These are phyloP conservation scores for Penicillium sp. DNA, from an alignment of 2,329 filamentous ascomycete species.

Conservation along the genomic window DNA sequence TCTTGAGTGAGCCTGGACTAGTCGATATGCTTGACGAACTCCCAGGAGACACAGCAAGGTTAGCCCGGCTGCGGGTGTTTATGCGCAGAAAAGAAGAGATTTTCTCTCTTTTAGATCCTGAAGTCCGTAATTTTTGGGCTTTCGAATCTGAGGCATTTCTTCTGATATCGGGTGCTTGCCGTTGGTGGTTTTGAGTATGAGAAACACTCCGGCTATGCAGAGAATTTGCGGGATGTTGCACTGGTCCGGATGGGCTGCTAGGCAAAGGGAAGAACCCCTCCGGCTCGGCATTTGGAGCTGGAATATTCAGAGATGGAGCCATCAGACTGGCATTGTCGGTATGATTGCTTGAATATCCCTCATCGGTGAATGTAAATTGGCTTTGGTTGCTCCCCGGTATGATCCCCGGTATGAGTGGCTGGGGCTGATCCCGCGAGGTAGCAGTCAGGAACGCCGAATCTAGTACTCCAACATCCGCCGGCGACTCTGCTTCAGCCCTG, in stretches of 20 bases:
- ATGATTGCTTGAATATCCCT: conserved; percentile 32
- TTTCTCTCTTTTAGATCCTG: conserved; percentile 6
- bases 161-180: conserved; percentile 13
- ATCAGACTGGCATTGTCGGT: conserved; percentile 18
- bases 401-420: conserved; percentile 2
- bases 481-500: conserved; percentile 29
- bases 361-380: conserved; percentile 25
- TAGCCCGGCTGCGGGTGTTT: conserved; percentile 12
- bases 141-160: conserved; percentile 16
- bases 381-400: conserved; percentile 15
- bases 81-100: conserved; percentile 14
- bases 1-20: not conserved
- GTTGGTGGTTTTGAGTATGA: conserved; percentile 12
- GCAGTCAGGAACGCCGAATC: not conserved
- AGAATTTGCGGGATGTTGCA: not conserved
- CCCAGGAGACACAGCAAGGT: conserved; percentile 1
- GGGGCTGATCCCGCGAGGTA: conserved; percentile 11
- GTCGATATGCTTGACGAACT: conserved; percentile 1
- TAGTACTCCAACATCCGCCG: conserved; percentile 29
- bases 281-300: not conserved
- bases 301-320: conserved; percentile 9
- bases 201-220: conserved; percentile 17
- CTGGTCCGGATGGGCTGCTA: conserved; percentile 13
- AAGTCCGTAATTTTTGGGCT: conserved; percentile 1
- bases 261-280: conserved; percentile 18